Base-by-base conservation (phyloP, 2,329 filamentous ascomycete species). In the Ophiobolus disseminans region DNA sequence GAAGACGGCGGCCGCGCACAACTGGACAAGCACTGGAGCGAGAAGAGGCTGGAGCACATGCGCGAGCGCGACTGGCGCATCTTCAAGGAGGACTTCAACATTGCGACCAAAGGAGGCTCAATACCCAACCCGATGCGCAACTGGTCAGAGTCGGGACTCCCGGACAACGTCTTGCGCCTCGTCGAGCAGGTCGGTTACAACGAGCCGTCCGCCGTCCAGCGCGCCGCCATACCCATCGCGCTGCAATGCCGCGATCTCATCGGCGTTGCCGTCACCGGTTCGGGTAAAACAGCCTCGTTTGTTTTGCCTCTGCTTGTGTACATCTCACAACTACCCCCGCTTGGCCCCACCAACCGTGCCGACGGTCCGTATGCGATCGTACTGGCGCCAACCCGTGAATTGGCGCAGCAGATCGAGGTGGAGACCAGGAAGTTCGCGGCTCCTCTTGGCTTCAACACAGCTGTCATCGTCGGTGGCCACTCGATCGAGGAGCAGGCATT, bases 51-150 rank as follows among this genome's bases (percentile, higher is more conserved):
- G 55, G 86, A 89, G 11, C 90, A 96, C 65, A 99, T 99, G 94
- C 89, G 91, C 55, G 92, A 97, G 76, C 83, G 94, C 71, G 94
- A 99, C 75, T 99, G 94, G 94, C 90, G 94, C 69, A 97, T 99
- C 63, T 97, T 99, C 85, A 99, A 97, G 76, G 94, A 97, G 73
- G 92, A 99, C 74, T 97, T 96, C 77, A 95, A 94, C 63, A 99
- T 99, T 70, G 82, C 88, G 31, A 97, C 91, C 7, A 97, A 96
- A 73, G 94, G 94, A 48, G 93, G 93, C 34, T 82, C 83, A 20
- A 91, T 97, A 46, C 94, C 94, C 1, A 93, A 97, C 65, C 94
- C 94, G 0, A 97, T 99, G 92, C 91, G 94, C 40, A 91, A 82
- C 61, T 99, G 94, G 94, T 70, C 83, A 37, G 94, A 99, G 73